Evolutionary conservation across 164 flowering plant genomes (phyloP).

Genomic region (Chimonanthus salicifolius): DNA sequence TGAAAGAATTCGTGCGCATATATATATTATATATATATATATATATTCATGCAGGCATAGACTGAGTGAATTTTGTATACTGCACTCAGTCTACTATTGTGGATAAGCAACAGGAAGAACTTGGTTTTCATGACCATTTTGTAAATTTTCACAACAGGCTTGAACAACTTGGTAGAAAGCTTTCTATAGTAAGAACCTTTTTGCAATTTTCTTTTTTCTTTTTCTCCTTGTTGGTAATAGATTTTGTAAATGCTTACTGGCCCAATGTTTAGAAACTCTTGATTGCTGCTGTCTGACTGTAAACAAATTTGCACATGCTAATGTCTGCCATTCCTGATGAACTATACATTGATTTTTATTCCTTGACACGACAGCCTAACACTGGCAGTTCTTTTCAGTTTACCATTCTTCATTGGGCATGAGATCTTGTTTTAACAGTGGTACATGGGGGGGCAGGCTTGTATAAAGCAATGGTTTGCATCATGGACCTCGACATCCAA

Average conservation of each 20-base stretch:
- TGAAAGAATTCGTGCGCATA: not conserved
- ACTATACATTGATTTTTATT: no score
- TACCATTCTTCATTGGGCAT: no score
- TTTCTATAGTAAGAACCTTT: not conserved
- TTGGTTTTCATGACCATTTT: not conserved
- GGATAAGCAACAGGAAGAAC: conserved; percentile 1
- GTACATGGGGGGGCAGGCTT: no score
- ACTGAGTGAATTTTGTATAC: conserved; percentile 60
- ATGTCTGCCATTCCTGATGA: no score
- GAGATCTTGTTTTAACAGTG: no score
- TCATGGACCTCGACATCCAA: no score
- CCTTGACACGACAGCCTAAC: no score
- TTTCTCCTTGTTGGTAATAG: not conserved
- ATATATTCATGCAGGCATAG: conserved; percentile 13
- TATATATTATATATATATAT: not conserved
- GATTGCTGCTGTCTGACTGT: not conserved
- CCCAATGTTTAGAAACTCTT: not conserved
- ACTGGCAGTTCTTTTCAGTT: no score
- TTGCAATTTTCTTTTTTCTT: not conserved
- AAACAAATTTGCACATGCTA: no score
- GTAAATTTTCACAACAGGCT: not conserved
- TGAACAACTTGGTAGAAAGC: not conserved
- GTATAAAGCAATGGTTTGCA: no score
- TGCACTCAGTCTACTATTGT: conserved; percentile 36
- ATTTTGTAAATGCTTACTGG: not conserved